Evolutionary conservation across 805 yeast genomes (phyloP), one percentile per base, ranked within the genome.

Genomic region (Schizosaccharomyces osmophilus): DNA sequence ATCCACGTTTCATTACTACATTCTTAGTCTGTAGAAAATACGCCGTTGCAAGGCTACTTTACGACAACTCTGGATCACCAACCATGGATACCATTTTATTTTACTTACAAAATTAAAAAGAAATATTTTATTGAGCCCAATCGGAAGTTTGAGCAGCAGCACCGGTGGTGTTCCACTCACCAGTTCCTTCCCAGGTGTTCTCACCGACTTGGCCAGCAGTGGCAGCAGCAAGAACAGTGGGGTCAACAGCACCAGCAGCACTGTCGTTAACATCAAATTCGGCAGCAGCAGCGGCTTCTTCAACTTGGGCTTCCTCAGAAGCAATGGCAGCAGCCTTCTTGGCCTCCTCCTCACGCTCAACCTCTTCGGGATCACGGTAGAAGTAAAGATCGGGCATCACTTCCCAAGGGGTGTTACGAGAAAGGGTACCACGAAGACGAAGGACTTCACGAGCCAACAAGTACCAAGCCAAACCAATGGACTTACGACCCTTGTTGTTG

Each of bases 281-380:
- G 71, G 79, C 82, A 67, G 78, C 78, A 69, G 82, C 87, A 71
- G 76, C 83, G 73, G 77, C 81, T 73, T 78, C 84, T 68, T 78
- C 82, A 66, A 75, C 77, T 71, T 79, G 82, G 22, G 48, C 60
- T 24, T 24, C 48, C 48, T 36, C 60, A 36, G 48, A n/a, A 72
- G 82, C 87, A 71, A 78, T 82, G 67, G 77, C 78, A 68, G 77
- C 79, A 51, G 57, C 57, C n/a, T 22, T 29, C 57, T 51, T 51
- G 72, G 78, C 84, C 70, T 77, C 80, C 57, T 51, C 57, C 71
- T 82, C 81, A 73, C 77, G 78, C 80, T 87, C 95, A 78, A 85
- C 85, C 81, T 93, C 99, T 82, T 90, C 97, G 75, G 99, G 98
- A 82, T 93, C 96, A 84, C 99, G 93, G 97, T 93, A 93, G 89